phyloP scores from a whole-genome alignment of 2,329 filamentous ascomycete species.

The Ophiostoma sp. region DNA sequence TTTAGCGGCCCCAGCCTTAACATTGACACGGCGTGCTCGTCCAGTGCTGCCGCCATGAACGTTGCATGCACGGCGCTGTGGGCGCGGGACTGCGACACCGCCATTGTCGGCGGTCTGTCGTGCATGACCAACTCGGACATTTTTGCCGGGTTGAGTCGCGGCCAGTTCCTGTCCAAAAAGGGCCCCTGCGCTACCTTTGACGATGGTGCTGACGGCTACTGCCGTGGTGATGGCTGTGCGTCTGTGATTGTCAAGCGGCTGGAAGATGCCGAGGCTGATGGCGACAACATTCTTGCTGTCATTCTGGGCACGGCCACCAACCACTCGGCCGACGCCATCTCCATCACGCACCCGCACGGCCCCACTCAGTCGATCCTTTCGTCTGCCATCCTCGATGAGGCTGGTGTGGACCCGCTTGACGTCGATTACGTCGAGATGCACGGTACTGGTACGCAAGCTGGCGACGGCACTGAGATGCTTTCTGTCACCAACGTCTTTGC shows the following conservation, averaged over 20 bases:
- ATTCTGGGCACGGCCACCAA: conserved; percentile 76
- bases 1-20: conserved; percentile 72
- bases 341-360: conserved; percentile 80
- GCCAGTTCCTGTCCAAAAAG: conserved; percentile 75
- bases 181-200: conserved; percentile 80
- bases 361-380: conserved; percentile 73
- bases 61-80: conserved; percentile 71
- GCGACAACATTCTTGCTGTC: conserved; percentile 74
- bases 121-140: conserved; percentile 80
- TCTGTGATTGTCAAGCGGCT: conserved; percentile 77
- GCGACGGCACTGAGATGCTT: conserved; percentile 79
- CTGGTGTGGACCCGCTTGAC: conserved; percentile 72
- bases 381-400: conserved; percentile 67
- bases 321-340: conserved; percentile 77
- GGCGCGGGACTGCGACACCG: conserved; percentile 77
- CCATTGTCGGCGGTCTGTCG: conserved; percentile 75
- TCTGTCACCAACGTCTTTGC: conserved; percentile 64
- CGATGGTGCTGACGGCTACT: conserved; percentile 78
- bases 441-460: conserved; percentile 83
- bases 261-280: conserved; percentile 73
- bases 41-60: conserved; percentile 70
- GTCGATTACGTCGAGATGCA: conserved; percentile 88
- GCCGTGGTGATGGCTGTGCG: conserved; percentile 71
- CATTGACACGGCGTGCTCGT: conserved; percentile 78
- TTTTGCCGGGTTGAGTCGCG: conserved; percentile 72